phyloP scores from a whole-genome alignment of 345 rosid species.

The Bruguiera gymnorhiza region DNA sequence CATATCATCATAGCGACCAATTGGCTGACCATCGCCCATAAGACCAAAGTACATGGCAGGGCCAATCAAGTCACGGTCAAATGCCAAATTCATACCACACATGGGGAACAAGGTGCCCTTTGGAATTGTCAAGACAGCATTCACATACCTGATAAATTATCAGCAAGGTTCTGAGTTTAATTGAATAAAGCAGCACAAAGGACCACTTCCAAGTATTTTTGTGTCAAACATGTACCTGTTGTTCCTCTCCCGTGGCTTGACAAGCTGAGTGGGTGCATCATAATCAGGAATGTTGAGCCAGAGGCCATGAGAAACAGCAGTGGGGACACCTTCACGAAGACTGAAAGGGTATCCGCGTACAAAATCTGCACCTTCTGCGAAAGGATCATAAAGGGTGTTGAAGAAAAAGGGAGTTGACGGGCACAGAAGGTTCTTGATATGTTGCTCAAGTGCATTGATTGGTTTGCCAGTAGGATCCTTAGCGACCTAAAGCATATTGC shows the following conservation, averaged over 20 bases:
- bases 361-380: slow-evolving; percentile 82
- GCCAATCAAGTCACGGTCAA: slow-evolving; percentile 83
- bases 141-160: slow-evolving; percentile 58
- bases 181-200: not conserved
- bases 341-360: slow-evolving; percentile 98
- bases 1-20: slow-evolving; percentile 93
- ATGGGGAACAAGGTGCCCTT: slow-evolving; percentile 93
- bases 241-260: slow-evolving; percentile 92
- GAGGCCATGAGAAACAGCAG: slow-evolving; percentile 96
- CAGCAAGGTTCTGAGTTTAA: slow-evolving; percentile 1
- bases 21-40: slow-evolving; percentile 98
- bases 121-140: slow-evolving; percentile 86
- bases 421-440: slow-evolving; percentile 77
- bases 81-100: slow-evolving; percentile 98
- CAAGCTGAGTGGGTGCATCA: slow-evolving; percentile 98
- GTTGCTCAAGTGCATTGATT: slow-evolving; percentile 89
- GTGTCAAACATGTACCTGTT: slow-evolving; percentile 45
- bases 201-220: not conserved
- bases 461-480: slow-evolving; percentile 82
- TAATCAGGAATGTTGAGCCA: slow-evolving; percentile 99
- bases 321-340: slow-evolving; percentile 88
- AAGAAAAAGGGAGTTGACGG: slow-evolving; percentile 95
- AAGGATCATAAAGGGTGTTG: slow-evolving; percentile 95
- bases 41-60: slow-evolving; percentile 98
- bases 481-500: slow-evolving; percentile 55